Conservation (phyloP, 139 green algal species). For the Nannochloris sp. region DNA sequence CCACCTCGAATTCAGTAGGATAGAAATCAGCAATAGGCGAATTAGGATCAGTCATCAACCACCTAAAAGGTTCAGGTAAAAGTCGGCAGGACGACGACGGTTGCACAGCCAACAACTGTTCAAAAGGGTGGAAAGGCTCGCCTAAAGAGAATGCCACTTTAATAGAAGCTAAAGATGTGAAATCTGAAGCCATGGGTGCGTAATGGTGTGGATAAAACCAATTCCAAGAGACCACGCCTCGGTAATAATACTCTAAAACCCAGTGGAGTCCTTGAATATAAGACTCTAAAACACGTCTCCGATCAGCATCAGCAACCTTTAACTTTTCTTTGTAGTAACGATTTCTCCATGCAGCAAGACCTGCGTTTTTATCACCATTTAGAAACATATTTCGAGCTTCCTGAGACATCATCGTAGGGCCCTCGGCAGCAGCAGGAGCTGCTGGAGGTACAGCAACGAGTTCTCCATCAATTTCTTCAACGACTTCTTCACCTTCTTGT, state of each 20-base stretch:
- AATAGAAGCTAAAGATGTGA: conserved; percentile 16
- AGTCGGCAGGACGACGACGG: conserved; percentile 55
- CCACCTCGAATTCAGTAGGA: conserved; percentile 65
- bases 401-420: conserved; percentile 78
- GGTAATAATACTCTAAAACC: conserved; percentile 95
- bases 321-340: conserved; percentile 88
- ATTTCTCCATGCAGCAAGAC: conserved; percentile 64
- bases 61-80: conserved; percentile 67
- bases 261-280: conserved; percentile 85
- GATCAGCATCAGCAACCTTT: conserved; percentile 5
- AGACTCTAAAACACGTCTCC: conserved; percentile 36
- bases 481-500: conserved; percentile 25
- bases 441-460: not conserved
- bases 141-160: conserved; percentile 55
- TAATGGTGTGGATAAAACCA: conserved; percentile 95
- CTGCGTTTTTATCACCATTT: conserved; percentile 44
- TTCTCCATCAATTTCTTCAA: conserved; percentile 2
- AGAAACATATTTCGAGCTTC: conserved; percentile 70
- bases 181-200: conserved; percentile 75
- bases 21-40: conserved; percentile 88
- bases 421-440: not conserved
- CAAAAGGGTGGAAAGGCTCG: conserved; percentile 75
- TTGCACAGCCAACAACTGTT: conserved; percentile 89
- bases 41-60: conserved; percentile 66
- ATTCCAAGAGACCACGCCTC: conserved; percentile 80